phyloP scores from a whole-genome alignment of 345 rosid genomes.

The Brassica cretica region DNA sequence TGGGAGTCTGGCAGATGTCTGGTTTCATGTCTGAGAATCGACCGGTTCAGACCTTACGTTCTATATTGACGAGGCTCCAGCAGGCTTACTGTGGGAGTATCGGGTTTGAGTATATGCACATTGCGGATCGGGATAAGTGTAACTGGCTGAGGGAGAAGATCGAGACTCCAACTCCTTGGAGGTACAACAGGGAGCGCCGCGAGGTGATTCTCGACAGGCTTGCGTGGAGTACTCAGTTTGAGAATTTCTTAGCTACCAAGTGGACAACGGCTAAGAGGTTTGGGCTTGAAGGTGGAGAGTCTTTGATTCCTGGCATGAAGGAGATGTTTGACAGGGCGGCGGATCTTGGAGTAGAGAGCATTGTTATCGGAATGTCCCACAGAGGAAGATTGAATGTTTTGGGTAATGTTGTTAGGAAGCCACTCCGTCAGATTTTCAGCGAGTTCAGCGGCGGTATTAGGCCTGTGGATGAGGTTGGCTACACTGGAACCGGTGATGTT shows the following conservation, averaged over 20 bases:
- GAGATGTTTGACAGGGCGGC: slow-evolving; percentile 88
- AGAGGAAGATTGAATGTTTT: slow-evolving; percentile 81
- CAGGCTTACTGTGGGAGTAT: slow-evolving; percentile 86
- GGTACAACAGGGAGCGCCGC: slow-evolving; percentile 67
- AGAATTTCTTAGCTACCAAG: slow-evolving; percentile 82
- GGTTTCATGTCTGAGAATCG: slow-evolving; percentile 86
- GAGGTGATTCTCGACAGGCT: slow-evolving; percentile 80
- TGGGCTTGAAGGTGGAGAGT: slow-evolving; percentile 89
- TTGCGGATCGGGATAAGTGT: slow-evolving; percentile 71
- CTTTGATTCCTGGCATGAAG: slow-evolving; percentile 86
- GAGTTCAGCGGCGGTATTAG: slow-evolving; percentile 83
- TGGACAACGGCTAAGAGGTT: slow-evolving; percentile 88
- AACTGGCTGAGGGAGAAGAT: slow-evolving; percentile 87
- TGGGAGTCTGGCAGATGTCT: slow-evolving; percentile 85
- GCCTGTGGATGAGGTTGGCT: slow-evolving; percentile 87
- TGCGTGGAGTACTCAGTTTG: slow-evolving; percentile 84
- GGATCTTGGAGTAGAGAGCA: slow-evolving; percentile 82
- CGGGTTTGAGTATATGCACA: slow-evolving; percentile 85
- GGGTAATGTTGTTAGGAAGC: slow-evolving; percentile 80
- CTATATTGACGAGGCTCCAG: slow-evolving; percentile 73
- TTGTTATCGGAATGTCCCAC: slow-evolving; percentile 83
- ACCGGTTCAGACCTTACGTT: slow-evolving; percentile 79
- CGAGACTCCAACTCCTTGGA: slow-evolving; percentile 74
- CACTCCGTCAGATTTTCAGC: slow-evolving; percentile 75
- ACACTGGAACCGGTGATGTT: slow-evolving; percentile 89